Base-by-base conservation (phyloP, 1,284 basidiomycete species). In the Apiotrichum montevideense region DNA sequence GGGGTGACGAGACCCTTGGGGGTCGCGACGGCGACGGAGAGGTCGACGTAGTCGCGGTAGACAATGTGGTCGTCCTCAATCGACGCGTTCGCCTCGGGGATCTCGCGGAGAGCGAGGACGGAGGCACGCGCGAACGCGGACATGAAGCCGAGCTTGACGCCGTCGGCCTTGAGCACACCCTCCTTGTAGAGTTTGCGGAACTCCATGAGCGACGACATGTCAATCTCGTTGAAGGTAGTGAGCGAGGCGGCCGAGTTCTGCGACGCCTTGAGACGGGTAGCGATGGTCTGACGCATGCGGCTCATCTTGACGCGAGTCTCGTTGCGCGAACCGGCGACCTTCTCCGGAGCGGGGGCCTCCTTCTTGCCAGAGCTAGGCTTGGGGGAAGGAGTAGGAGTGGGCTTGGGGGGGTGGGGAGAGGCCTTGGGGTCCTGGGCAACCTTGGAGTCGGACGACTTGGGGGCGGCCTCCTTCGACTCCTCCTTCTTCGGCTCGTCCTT, bases 201-300 rank as follows among this genome's bases (percentile, higher is more conserved):
- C 53, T 88, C 87, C 82, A 98, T 90, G 62, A 98, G 79, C 47
- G 87, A 87, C 46, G 90, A 93, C 95, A 98, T 98, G 81, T 98
- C 95, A 73, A 98, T 92, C 80, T 98, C 95, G 80, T 98, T 98
- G 84, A 98, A 98, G 46, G 95, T 98, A 52, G 96, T 98, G 63
- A 98, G 79, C 57, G 92, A 93, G 47, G 95, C 95, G 9, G 95
- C 96, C 11, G 92, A 85, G 77, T 98, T 98, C 78, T 98, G 95
- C 44, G 94, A 96, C 76, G 97, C 89, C 82, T 98, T 98, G 73
- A 98, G 84, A 58, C 95, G 90, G 79, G 96, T 92, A 49, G 95
- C 90, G 70, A 98, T 98, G 63, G 95, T 89, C 66, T 89, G 82
- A 60, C 95, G 90, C 96, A 98, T 98, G 56, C 92, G 87, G 76